phyloP scores from a whole-genome alignment of 768 basidiomycete species.

The Tulasnella sp. region DNA sequence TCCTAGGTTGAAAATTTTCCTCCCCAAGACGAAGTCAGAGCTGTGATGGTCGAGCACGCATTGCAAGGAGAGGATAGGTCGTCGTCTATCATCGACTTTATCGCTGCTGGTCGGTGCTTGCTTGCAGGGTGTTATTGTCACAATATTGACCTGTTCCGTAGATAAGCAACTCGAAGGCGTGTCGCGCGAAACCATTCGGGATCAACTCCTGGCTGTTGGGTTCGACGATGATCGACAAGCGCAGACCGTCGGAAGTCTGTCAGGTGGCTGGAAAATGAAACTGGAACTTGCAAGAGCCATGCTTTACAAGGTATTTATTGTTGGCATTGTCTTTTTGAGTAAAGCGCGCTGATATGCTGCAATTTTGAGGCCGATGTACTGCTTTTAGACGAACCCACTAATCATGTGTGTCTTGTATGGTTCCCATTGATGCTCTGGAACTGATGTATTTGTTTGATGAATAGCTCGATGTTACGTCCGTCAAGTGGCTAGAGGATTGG shows the following conservation, averaged over 20 bases:
- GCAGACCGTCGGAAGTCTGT: conserved; percentile 80
- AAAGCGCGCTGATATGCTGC: neutral
- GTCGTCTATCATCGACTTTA: conserved; percentile 77
- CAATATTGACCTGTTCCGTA: conserved; percentile 26
- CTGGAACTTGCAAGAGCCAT: conserved; percentile 92
- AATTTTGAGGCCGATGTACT: conserved; percentile 48
- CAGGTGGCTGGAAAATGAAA: conserved; percentile 99
- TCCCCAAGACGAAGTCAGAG: conserved; percentile 72
- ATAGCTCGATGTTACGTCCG: conserved; percentile 49
- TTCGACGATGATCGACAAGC: conserved; percentile 81
- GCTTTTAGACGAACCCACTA: conserved; percentile 87
- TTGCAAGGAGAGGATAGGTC: conserved; percentile 89
- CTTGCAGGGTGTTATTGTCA: neutral
- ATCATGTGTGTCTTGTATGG: conserved; percentile 55
- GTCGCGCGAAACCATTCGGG: conserved; percentile 62
- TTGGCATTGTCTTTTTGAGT: neutral
- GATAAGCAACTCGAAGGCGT: conserved; percentile 61
- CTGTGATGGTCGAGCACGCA: conserved; percentile 96
- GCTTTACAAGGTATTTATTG: conserved; percentile 66
- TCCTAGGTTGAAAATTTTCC: conserved; percentile 76
- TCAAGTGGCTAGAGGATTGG: conserved; percentile 88
- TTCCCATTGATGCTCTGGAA: conserved; percentile 15
- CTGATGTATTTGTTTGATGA: neutral
- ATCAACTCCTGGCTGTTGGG: conserved; percentile 78
- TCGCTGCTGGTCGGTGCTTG: conserved; percentile 58